Evolutionary conservation across 495 filamentous ascomycete genomes (phyloP), one percentile per base, ranked within the genome.

Genomic region (Bathelium albidoporum): DNA sequence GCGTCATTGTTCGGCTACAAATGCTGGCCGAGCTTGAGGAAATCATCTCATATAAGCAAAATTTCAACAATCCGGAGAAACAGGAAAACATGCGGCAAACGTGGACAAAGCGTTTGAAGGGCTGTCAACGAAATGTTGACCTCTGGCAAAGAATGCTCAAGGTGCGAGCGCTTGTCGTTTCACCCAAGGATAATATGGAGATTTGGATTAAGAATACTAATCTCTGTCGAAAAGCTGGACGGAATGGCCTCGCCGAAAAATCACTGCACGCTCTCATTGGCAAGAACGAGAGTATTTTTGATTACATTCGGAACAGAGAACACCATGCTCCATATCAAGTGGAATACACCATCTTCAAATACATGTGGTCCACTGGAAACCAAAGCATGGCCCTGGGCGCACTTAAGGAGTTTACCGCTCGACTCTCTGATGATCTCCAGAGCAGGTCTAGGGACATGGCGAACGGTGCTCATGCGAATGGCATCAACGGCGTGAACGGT

Each of bases 131-230:
- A 44, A 97, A 97, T 68, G 93, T 96, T 24, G 94, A 99, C 68
- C 91, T 97, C 9, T 99, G 94, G 94, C 91, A 96, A 72, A 82
- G 95, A 45, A 97, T 95, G 90, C 84, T 99, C 28, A 95, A 96
- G 72, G 89, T 97, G 41, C 83, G 95, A 64, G 89, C 89, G 18
- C 83, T 99, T 53, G 94, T 99, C 58, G 92, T 96, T 59, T 83
- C 82, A 12, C 91, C 94, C 2, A 85, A 82, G 32, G 92, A 99
- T 72, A 96, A 97, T 67, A 89, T 95, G 80, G 88, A 94, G 69
- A 97, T 97, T 91, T 95, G 89, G 82, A 97, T 97, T 77, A 99
- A 99, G 71, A 97, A 96, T 69, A 89, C 95, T 64, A 97, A 97
- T 68, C 82, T 99, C 9, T 99, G 94, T 73, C 87, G 94, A 68